phyloP scores from a whole-genome alignment of 148 eudicot species.

The Polygonum maritimum region DNA sequence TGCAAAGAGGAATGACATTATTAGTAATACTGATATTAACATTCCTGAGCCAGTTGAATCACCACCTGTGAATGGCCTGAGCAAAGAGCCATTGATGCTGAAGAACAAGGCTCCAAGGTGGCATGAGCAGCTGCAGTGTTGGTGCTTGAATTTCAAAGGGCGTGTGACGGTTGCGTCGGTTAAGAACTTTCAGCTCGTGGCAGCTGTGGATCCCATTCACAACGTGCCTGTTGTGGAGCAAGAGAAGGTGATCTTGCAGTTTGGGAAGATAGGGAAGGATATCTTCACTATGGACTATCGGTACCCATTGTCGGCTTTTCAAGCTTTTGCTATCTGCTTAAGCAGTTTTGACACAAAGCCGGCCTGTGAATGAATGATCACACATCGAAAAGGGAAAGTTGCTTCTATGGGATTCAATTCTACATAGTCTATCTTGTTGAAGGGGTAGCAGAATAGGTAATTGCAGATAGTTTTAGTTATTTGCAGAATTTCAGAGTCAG shows the following conservation, averaged over 20 bases:
- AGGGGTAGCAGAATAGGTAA: conserved; percentile 6
- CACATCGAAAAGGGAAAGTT: background rate
- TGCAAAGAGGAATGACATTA: background rate
- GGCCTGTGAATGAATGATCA: conserved; percentile 22
- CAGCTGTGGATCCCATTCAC: conserved; percentile 15
- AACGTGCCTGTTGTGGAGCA: conserved; percentile 21
- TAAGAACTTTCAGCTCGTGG: conserved; percentile 34
- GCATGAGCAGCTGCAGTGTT: conserved; percentile 22
- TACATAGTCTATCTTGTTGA: background rate
- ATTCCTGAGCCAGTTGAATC: background rate
- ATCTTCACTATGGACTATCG: conserved; percentile 30
- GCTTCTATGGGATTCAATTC: background rate
- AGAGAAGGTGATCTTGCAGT: conserved; percentile 27
- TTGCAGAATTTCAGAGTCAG: background rate
- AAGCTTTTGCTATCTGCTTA: conserved; percentile 31
- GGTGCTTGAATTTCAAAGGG: conserved; percentile 29
- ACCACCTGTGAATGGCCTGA: background rate
- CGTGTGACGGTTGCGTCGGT: conserved; percentile 35
- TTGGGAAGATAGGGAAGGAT: conserved; percentile 29
- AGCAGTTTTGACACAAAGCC: conserved; percentile 32
- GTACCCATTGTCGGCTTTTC: conserved; percentile 27
- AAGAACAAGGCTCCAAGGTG: conserved; percentile 27
- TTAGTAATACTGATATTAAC: no score
- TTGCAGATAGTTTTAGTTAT: conserved; percentile 4
- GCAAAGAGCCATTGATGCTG: conserved; percentile 13